Evolutionary conservation across 768 basidiomycete genomes (phyloP).

Genomic region (Coprinellus micaceus): DNA sequence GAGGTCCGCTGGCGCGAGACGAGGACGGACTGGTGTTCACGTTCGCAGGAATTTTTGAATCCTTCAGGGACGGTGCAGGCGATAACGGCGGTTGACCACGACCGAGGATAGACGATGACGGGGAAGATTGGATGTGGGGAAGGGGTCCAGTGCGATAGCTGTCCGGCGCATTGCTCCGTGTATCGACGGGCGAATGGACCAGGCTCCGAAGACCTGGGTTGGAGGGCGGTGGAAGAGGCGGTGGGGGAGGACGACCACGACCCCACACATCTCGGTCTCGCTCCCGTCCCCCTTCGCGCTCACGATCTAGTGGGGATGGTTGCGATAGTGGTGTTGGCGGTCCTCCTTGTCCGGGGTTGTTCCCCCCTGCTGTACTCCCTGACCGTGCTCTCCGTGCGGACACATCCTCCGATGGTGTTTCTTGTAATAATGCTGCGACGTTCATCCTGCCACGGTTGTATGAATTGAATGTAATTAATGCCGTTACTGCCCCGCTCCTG

Average conservation of each 20-base stretch:
- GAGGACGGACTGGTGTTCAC: background rate
- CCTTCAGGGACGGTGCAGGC: background rate
- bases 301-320: background rate
- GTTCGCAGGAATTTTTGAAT: background rate
- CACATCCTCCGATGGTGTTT: constrained; percentile 15
- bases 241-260: background rate
- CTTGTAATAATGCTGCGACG: constrained; percentile 17
- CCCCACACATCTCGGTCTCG: background rate
- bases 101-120: background rate
- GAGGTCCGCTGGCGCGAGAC: background rate
- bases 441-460: constrained; percentile 12
- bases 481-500: constrained; percentile 2
- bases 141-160: background rate
- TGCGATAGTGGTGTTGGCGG: background rate
- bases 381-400: constrained; percentile 5
- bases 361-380: background rate
- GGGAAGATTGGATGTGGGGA: background rate
- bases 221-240: background rate
- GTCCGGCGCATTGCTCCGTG: background rate
- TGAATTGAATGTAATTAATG: background rate
- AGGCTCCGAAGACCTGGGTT: background rate
- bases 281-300: background rate
- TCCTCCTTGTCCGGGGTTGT: background rate
- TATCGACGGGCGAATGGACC: constrained; percentile 1
- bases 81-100: background rate